phyloP scores from a whole-genome alignment of 441 rosid genomes.

The Gossypium lobatum region DNA sequence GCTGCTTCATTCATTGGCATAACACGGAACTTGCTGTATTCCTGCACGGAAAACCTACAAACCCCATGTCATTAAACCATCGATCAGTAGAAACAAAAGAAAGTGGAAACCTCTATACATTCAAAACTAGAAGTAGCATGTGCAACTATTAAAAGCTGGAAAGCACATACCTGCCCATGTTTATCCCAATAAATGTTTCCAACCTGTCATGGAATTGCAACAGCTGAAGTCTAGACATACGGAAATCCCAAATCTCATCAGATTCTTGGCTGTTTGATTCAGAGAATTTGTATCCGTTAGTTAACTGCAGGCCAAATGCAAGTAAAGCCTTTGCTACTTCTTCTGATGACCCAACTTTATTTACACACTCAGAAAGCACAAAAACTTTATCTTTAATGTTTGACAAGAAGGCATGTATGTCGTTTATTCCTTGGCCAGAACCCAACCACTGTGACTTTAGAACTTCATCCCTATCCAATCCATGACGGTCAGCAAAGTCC shows the following conservation, averaged over 20 bases:
- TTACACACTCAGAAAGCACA: conserved; percentile 71
- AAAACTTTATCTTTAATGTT: conserved; percentile 69
- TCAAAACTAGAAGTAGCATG: conserved; percentile 5
- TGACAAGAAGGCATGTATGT: conserved; percentile 52
- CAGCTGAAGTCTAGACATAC: conserved; percentile 78
- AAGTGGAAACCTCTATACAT: not conserved
- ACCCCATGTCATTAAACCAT: conserved; percentile 43
- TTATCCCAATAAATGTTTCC: conserved; percentile 92
- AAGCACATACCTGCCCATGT: conserved; percentile 89
- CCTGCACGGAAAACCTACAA: conserved; percentile 88
- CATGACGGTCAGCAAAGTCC: conserved; percentile 71
- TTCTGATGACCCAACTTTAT: conserved; percentile 77
- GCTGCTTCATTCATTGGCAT: conserved; percentile 67
- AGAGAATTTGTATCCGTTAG: conserved; percentile 50
- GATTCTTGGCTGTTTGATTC: conserved; percentile 45
- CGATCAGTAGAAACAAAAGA: conserved; percentile 29
- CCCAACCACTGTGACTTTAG: conserved; percentile 78
- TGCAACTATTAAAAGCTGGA: conserved; percentile 7
- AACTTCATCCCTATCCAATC: conserved; percentile 80
- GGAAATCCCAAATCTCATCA: conserved; percentile 60
- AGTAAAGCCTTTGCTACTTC: conserved; percentile 75
- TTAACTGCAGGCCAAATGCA: conserved; percentile 57
- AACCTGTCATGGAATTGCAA: conserved; percentile 79
- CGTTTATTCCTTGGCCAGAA: conserved; percentile 56
- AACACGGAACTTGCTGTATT: conserved; percentile 72